Evolutionary conservation across 2,329 filamentous ascomycete species (phyloP).

Genomic region (Dothideomycetidae sp.): DNA sequence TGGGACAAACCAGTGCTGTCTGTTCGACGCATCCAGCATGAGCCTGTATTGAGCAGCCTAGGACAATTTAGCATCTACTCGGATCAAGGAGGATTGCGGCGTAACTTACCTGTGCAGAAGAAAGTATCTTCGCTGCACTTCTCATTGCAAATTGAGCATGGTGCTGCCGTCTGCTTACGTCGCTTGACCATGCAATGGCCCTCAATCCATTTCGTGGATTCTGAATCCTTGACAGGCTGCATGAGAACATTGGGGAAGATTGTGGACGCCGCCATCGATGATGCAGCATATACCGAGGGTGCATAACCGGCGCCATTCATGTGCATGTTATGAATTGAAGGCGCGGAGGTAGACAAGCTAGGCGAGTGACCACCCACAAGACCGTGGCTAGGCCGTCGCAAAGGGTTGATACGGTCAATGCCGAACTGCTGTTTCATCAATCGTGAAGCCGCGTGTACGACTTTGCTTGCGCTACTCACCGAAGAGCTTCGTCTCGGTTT

Average conservation of each 20-base stretch:
- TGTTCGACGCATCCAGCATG: conserved; percentile 46
- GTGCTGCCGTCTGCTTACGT: conserved; percentile 42
- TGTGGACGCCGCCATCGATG: conserved; percentile 71
- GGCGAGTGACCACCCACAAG: conserved; percentile 49
- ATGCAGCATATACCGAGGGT: conserved; percentile 71
- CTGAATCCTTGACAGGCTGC: conserved; percentile 64
- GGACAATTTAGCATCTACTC: conserved; percentile 3
- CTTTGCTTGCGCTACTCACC: conserved; percentile 21
- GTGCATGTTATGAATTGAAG: conserved; percentile 21
- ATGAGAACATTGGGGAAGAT: conserved; percentile 76
- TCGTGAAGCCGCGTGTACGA: conserved; percentile 16
- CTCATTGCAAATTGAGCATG: conserved; percentile 64
- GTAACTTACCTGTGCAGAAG: conserved; percentile 50
- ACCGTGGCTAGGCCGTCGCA: conserved; percentile 50
- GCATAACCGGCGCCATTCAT: conserved; percentile 47
- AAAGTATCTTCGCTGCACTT: conserved; percentile 61
- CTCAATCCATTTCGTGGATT: conserved; percentile 70
- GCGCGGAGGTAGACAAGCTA: conserved; percentile 53
- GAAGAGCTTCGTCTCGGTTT: conserved; percentile 81
- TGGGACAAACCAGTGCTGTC: conserved; percentile 51
- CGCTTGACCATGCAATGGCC: conserved; percentile 65
- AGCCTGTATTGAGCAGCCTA: conserved; percentile 41
- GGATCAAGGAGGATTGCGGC: conserved; percentile 16
- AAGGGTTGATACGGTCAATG: conserved; percentile 53
- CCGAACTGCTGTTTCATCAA: conserved; percentile 42